Evolutionary conservation across 305 asterid species (phyloP).

Genomic region (Fraxinus paxiana): DNA sequence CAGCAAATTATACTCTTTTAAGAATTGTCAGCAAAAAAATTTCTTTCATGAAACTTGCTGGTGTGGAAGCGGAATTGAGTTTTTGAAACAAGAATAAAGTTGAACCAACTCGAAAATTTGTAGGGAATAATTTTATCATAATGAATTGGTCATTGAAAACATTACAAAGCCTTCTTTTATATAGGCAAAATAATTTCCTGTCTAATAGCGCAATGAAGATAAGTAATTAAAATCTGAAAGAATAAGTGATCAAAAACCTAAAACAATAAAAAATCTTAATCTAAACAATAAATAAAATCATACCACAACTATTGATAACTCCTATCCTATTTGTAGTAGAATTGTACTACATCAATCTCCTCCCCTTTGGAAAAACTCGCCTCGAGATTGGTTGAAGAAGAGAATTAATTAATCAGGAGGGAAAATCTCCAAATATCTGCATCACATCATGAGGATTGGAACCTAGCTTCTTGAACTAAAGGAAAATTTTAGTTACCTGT

Average conservation of each 20-base stretch:
- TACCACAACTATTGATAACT: neutral
- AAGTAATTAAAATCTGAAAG: neutral
- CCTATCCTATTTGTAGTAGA: neutral
- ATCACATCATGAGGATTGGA: neutral
- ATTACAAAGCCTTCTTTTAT: neutral
- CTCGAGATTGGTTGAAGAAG: neutral
- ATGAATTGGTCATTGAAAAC: neutral
- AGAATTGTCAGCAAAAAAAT: constrained; percentile 5
- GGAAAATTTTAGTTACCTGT: neutral
- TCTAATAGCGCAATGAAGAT: neutral
- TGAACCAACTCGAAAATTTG: neutral
- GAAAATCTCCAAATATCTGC: neutral
- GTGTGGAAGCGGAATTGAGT: neutral
- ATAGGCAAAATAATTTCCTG: neutral
- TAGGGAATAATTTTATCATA: neutral
- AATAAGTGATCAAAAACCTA: neutral
- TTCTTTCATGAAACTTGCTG: constrained; percentile 6
- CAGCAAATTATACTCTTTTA: neutral
- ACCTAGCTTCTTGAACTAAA: neutral
- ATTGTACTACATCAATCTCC: neutral
- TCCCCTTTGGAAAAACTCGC: neutral
- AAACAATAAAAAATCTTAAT: neutral
- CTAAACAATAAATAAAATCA: neutral
- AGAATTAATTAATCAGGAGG: neutral
- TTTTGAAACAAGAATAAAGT: neutral